Evolutionary conservation across 2,329 filamentous ascomycete species (phyloP).

Genomic region (Fusarium burgessii): DNA sequence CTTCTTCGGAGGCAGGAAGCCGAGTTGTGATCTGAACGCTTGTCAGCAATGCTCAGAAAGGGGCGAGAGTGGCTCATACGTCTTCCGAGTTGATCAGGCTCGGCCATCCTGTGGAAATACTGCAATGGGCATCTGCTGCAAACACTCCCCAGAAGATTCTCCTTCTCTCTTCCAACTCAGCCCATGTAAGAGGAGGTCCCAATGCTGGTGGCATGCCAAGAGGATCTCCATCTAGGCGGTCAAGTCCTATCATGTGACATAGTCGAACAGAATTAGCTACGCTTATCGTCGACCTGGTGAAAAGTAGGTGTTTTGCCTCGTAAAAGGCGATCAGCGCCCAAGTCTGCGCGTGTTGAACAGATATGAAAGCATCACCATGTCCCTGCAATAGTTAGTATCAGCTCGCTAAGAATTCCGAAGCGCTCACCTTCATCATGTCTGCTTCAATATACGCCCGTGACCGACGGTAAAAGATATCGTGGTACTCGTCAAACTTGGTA

Average conservation of each 20-base stretch:
- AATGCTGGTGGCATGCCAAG: conserved; percentile 80
- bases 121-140: conserved; percentile 84
- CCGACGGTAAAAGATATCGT: conserved; percentile 84
- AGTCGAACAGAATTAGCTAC: conserved; percentile 77
- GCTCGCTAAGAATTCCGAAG: too few species aligned
- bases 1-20: conserved; percentile 82
- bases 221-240: conserved; percentile 76
- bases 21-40: conserved; percentile 73
- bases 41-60: conserved; percentile 7
- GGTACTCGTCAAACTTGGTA: conserved; percentile 77
- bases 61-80: conserved; percentile 48
- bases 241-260: conserved; percentile 85
- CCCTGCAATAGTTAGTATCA: conserved; percentile 57
- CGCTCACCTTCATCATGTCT: conserved; percentile 80
- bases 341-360: conserved; percentile 81
- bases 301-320: conserved; percentile 87
- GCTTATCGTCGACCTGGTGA: conserved; percentile 88
- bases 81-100: conserved; percentile 81
- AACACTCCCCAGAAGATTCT: conserved; percentile 90
- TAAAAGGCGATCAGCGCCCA: conserved; percentile 81
- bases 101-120: conserved; percentile 92
- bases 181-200: conserved; percentile 80
- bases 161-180: conserved; percentile 79
- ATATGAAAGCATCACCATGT: conserved; percentile 83
- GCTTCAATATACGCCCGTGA: conserved; percentile 84